Conservation (phyloP, 768 basidiomycete genomes). For the Calvatia gigantea region DNA sequence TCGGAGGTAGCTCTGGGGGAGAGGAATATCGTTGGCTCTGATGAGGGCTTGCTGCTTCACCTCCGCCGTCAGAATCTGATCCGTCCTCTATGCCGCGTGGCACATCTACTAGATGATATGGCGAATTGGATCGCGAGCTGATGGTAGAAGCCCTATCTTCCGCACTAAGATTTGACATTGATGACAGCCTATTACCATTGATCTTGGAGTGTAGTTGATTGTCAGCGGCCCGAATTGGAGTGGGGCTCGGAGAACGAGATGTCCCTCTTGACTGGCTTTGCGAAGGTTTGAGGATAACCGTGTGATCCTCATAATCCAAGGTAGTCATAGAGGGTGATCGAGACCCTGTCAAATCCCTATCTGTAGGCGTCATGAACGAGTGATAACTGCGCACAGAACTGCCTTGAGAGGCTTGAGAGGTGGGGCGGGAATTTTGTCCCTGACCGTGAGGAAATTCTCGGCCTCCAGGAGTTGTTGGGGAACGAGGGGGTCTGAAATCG, state of each 20-base stretch:
- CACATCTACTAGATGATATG: constrained; percentile 64
- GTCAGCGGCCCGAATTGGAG: background rate
- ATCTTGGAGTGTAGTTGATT: background rate
- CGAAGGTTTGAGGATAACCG: constrained; percentile 33
- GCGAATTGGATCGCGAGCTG: constrained; percentile 51
- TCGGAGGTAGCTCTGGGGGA: constrained; percentile 45
- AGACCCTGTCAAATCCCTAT: constrained; percentile 23
- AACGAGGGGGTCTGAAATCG: constrained; percentile 19
- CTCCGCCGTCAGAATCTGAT: constrained; percentile 66
- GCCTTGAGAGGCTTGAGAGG: constrained; percentile 31
- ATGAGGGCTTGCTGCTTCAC: constrained; percentile 29
- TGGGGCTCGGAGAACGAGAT: constrained; percentile 16
- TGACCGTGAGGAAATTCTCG: constrained; percentile 4
- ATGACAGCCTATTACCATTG: constrained; percentile 22
- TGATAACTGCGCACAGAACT: constrained; percentile 24
- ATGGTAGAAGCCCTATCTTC: constrained; percentile 29
- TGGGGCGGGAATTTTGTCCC: constrained; percentile 20
- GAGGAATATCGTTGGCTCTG: constrained; percentile 16
- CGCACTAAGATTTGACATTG: constrained; percentile 26
- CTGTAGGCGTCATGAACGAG: constrained; percentile 20
- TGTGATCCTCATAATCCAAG: constrained; percentile 37
- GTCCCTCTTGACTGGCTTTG: constrained; percentile 16
- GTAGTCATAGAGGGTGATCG: constrained; percentile 34
- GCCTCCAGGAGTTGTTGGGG: constrained; percentile 22
- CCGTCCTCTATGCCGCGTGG: constrained; percentile 72